phyloP scores from a whole-genome alignment of 192 early-diverging fungal species.

The Coemansia sp. region DNA sequence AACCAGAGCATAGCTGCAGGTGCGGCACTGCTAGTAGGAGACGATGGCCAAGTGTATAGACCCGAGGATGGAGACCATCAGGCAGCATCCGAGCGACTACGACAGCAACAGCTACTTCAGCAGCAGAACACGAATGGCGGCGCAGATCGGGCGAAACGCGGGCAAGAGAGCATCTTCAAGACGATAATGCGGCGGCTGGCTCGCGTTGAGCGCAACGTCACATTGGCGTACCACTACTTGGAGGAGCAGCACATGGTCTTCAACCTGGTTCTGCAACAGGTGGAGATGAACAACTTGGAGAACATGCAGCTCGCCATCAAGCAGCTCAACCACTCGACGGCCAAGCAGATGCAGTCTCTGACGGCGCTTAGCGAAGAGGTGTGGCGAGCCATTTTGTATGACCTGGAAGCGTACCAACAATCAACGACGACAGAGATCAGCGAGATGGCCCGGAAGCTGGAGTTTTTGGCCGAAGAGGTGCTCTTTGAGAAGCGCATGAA shows the following conservation, averaged over 20 bases:
- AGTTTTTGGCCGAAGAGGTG: slow-evolving; percentile 53
- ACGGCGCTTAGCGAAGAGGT: slow-evolving; percentile 56
- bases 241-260: slow-evolving; percentile 75
- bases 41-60: neutral
- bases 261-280: slow-evolving; percentile 60
- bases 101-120: neutral
- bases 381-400: slow-evolving; percentile 54
- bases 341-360: slow-evolving; percentile 62
- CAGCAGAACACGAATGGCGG: slow-evolving; percentile 13
- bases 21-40: neutral
- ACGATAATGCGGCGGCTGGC: slow-evolving; percentile 84
- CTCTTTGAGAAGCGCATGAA: slow-evolving; percentile 59
- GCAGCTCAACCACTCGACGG: slow-evolving; percentile 67
- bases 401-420: slow-evolving; percentile 54
- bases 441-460: slow-evolving; percentile 31
- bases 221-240: slow-evolving; percentile 68
- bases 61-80: neutral
- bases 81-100: slow-evolving; percentile 7
- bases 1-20: neutral
- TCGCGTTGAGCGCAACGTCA: slow-evolving; percentile 77
- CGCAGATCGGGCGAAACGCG: slow-evolving; percentile 18
- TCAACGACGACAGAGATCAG: slow-evolving; percentile 36
- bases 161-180: slow-evolving; percentile 86
- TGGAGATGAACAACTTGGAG: slow-evolving; percentile 61
- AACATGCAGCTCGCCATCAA: slow-evolving; percentile 62